Evolutionary conservation across 169 alveolate species (phyloP).

Genomic region (Cystoisospora suis): DNA sequence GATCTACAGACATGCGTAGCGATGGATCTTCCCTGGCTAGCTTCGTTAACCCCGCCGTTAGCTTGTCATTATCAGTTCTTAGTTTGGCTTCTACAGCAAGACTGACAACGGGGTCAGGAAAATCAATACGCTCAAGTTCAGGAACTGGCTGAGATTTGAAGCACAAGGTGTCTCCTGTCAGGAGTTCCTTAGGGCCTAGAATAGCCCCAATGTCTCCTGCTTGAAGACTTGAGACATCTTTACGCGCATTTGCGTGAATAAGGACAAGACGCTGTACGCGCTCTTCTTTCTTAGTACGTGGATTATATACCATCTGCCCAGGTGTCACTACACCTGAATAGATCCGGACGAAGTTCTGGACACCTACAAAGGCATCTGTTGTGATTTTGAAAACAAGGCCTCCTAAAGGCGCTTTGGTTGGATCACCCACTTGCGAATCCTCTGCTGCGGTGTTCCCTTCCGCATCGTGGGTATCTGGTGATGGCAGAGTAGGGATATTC

Average conservation of each 20-base stretch:
- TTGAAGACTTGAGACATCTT: slow-evolving; percentile 75
- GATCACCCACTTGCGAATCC: neutral
- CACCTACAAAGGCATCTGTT: slow-evolving; percentile 73
- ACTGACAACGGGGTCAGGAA: slow-evolving; percentile 85
- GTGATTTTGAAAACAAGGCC: slow-evolving; percentile 76
- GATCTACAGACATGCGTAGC: slow-evolving; percentile 74
- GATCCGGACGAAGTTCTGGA: slow-evolving; percentile 69
- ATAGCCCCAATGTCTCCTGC: slow-evolving; percentile 83
- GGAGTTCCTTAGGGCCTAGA: slow-evolving; percentile 81
- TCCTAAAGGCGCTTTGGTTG: slow-evolving; percentile 65
- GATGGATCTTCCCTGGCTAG: slow-evolving; percentile 84
- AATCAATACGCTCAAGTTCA: slow-evolving; percentile 81
- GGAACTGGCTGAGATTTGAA: slow-evolving; percentile 67
- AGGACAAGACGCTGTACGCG: slow-evolving; percentile 82
- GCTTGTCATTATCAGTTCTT: slow-evolving; percentile 77
- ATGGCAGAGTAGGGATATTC: neutral
- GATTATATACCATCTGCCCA: slow-evolving; percentile 74
- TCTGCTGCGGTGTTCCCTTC: neutral
- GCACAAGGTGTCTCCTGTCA: slow-evolving; percentile 88
- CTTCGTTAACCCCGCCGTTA: slow-evolving; percentile 79
- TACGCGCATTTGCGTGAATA: slow-evolving; percentile 84
- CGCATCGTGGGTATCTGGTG: neutral
- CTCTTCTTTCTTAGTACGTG: slow-evolving; percentile 80
- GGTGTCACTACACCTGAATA: slow-evolving; percentile 77
- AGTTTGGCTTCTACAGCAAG: slow-evolving; percentile 74